phyloP scores from a whole-genome alignment of 108 stramenopile species.

The Cyclotella distinguenda region DNA sequence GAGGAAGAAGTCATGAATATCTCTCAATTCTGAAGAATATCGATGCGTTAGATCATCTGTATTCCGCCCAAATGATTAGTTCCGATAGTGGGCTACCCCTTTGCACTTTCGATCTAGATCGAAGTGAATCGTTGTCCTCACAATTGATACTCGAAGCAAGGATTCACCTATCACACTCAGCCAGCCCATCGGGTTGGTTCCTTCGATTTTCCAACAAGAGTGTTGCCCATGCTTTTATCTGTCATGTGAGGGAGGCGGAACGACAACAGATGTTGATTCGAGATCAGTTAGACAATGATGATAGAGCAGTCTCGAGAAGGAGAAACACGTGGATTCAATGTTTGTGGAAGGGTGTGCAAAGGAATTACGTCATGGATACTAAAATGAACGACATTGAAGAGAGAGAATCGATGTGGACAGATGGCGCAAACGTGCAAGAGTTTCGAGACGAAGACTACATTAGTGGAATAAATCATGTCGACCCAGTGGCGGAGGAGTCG shows the following conservation, averaged over 20 bases:
- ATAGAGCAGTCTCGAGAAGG: not conserved
- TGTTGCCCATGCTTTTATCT: slow-evolving; percentile 37
- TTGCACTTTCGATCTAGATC: not conserved
- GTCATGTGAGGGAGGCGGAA: slow-evolving; percentile 26
- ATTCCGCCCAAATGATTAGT: slow-evolving; percentile 20
- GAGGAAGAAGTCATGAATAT: not conserved
- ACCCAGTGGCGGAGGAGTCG: not conserved
- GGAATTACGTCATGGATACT: not conserved
- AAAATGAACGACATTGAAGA: slow-evolving; percentile 7
- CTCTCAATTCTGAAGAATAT: slow-evolving; percentile 10
- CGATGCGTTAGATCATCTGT: slow-evolving; percentile 16
- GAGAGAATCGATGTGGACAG: slow-evolving; percentile 24
- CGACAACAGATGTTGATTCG: not conserved
- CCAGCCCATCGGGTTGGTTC: slow-evolving; percentile 44
- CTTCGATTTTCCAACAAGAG: slow-evolving; percentile 35
- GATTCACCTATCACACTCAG: slow-evolving; percentile 32
- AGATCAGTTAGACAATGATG: not conserved
- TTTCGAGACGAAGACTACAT: not conserved
- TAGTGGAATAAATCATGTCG: not conserved
- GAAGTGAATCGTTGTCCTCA: not conserved
- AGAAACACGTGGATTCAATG: slow-evolving; percentile 23
- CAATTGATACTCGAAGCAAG: slow-evolving; percentile 35
- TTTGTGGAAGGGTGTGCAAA: slow-evolving; percentile 30
- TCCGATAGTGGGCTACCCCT: slow-evolving; percentile 14
- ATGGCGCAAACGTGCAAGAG: not conserved